phyloP scores from a whole-genome alignment of 1,284 basidiomycete species.

The Cerrena zonata region DNA sequence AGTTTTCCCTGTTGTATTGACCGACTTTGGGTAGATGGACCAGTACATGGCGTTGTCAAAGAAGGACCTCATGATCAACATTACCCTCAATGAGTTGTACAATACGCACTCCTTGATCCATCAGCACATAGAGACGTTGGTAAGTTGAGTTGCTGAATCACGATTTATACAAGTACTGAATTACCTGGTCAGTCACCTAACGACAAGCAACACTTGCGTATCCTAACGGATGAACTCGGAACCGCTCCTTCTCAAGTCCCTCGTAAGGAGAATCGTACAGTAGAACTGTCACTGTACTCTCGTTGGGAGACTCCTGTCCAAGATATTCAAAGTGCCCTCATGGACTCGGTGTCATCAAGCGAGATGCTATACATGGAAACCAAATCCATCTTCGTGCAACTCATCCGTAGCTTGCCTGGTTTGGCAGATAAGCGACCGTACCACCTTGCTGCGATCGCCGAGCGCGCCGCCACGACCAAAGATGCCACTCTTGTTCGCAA shows the following conservation, averaged over 20 bases:
- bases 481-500: conserved; percentile 91
- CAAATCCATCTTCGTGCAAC: conserved; percentile 97
- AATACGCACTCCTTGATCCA: conserved; percentile 93
- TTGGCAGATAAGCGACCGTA: conserved; percentile 82
- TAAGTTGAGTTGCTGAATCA: conserved; percentile 34
- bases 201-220: conserved; percentile 94
- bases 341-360: conserved; percentile 95
- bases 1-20: not conserved
- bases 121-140: conserved; percentile 92
- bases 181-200: conserved; percentile 72
- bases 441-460: conserved; percentile 84
- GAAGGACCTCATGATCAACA: conserved; percentile 96
- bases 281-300: conserved; percentile 89
- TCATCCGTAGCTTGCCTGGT: conserved; percentile 90
- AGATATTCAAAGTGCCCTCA: conserved; percentile 91
- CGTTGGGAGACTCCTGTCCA: conserved; percentile 99
- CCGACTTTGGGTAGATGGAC: conserved; percentile 67
- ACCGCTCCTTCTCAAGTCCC: conserved; percentile 89
- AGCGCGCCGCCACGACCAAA: conserved; percentile 93
- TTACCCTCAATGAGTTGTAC: conserved; percentile 98
- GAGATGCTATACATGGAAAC: conserved; percentile 99
- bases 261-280: conserved; percentile 92
- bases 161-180: conserved; percentile 9
- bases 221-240: conserved; percentile 92
- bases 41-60: conserved; percentile 99